A percentile compares a stretch with the other conserved stretches of the same genome.
Conservation (phyloP, 129 eudicot genomes). For the Chrysanthemum lavandulifolium region DNA sequence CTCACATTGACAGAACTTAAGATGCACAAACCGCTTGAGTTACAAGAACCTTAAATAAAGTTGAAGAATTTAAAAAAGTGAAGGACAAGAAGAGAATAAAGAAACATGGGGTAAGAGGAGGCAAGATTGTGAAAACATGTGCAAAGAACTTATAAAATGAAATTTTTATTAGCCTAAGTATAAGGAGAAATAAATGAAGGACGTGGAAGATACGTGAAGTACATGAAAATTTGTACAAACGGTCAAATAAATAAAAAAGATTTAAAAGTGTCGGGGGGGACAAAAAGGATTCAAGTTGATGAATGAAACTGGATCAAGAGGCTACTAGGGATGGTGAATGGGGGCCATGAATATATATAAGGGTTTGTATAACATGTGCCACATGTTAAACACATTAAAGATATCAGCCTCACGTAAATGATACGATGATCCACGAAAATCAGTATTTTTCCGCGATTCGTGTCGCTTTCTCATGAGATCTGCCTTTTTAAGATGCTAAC, state of each 20-base stretch:
- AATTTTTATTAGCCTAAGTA: not conserved
- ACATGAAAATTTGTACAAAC: constrained; percentile 41
- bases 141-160: constrained; percentile 32
- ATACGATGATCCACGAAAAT: too few species aligned
- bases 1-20: constrained; percentile 26
- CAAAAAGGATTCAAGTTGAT: constrained; percentile 34
- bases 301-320: constrained; percentile 27
- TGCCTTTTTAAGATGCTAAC: too few species aligned
- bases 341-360: constrained; percentile 14
- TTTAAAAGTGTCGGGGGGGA: constrained; percentile 22
- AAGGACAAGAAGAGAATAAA: constrained; percentile 28
- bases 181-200: constrained; percentile 33
- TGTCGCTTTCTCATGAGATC: too few species aligned
- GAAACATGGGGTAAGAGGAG: constrained; percentile 39
- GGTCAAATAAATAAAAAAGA: constrained; percentile 24
- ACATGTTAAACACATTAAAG: too few species aligned
- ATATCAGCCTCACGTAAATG: too few species aligned
- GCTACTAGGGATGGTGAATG: constrained; percentile 15
- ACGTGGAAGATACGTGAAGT: constrained; percentile 55
- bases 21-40: constrained; percentile 25
- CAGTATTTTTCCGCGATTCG: too few species aligned
- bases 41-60: constrained; percentile 27
- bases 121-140: constrained; percentile 60
- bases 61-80: not conserved
- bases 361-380: too few species aligned